Evolutionary conservation across 805 yeast species (phyloP), one percentile per base, ranked within the genome.

Genomic region (Teunomyces cretensis): DNA sequence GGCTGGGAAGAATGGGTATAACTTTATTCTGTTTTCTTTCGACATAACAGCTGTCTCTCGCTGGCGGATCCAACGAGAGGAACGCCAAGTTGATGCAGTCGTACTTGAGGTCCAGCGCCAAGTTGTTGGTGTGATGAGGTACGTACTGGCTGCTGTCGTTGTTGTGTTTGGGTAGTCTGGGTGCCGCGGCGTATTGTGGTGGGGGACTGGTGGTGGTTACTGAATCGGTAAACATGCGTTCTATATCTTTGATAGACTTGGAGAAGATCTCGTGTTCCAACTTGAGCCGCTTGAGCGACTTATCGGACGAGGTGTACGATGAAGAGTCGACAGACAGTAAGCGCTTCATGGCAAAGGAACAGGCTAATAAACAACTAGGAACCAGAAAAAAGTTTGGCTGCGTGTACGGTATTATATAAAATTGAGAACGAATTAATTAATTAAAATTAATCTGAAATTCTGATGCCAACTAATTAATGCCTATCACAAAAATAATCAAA

Each of bases 221-320:
- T 30, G 27, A 40, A 36, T 37, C 51, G 43, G 48, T 40, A 31
- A 58, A 53, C 61, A 59, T 58, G 16, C 48, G 41, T 39, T 58
- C 61, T 6, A 59, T 59, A 41, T 59, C 64, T 36, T 52, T 45
- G 30, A 59, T 56, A 14, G 61, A 55, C 19, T 54, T 56, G 41
- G 58, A 55, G 28, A 58, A 55, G 32, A 59, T 57, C 43, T 58
- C 61, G 19, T 52, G 45, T 35, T 58, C 61, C 13, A 58, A 41
- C 36, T 47, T 50, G 12, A 54, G 19, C 22, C 62, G 35, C 35
- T 58, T 57, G 19, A 44, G 41, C 6, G 61, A 55, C 36, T 59
- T 56, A 14, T 44, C 36, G 14, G 50, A 38, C 4, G 17, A 36
- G 4, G 28, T 26, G 16, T 43, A 35, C 30, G 47, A 44, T 6